phyloP scores from a whole-genome alignment of 148 eudicot genomes.

The Camellia granthamiana region DNA sequence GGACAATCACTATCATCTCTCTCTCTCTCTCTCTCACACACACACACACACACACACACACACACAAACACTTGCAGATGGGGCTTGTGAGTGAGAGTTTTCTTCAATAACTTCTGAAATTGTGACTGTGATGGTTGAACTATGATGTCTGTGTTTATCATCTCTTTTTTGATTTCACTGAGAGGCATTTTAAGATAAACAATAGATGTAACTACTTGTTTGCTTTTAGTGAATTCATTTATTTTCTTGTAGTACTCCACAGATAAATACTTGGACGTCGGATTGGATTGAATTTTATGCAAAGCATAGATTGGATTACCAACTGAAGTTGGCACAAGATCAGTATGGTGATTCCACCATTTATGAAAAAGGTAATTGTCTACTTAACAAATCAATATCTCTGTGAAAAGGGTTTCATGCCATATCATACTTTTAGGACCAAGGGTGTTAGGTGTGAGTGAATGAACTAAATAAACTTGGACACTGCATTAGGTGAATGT shows the following conservation, averaged over 20 bases:
- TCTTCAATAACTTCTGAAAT: neutral
- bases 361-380: conserved; percentile 74
- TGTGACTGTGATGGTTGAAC: neutral
- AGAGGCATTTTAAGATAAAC: neutral
- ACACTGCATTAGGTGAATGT: too few species aligned
- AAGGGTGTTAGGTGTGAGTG: too few species aligned
- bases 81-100: neutral
- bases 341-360: conserved; percentile 84
- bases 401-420: neutral
- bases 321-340: conserved; percentile 76
- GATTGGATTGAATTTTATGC: conserved; percentile 89
- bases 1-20: neutral
- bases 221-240: neutral
- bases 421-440: neutral
- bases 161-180: neutral
- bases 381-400: neutral
- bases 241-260: conserved; percentile 70
- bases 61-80: neutral
- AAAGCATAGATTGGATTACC: conserved; percentile 85
- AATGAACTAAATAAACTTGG: too few species aligned
- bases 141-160: neutral
- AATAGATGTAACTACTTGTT: neutral
- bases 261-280: conserved; percentile 89
- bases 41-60: neutral
- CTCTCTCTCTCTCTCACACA: neutral